Percentiles rank a stretch among this genome's conserved stretches.
Conservation (phyloP, 2,329 filamentous ascomycete genomes). For the Exophiala alcalophila region DNA sequence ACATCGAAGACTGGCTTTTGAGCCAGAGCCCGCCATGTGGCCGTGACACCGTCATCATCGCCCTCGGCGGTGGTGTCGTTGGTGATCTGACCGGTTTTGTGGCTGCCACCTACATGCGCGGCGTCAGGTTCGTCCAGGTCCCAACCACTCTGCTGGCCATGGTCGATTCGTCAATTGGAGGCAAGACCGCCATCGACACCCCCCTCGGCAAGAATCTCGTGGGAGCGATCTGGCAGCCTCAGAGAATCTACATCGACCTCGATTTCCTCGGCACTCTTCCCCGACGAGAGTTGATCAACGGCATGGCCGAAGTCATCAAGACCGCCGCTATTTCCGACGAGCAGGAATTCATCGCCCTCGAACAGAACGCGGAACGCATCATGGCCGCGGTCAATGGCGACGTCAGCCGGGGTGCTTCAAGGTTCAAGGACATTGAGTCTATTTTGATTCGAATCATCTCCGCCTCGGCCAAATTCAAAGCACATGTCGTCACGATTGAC, state of each 20-base stretch:
- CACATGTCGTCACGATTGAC: slow-evolving; percentile 87
- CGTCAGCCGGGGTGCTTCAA: slow-evolving; percentile 52
- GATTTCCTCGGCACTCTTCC: slow-evolving; percentile 88
- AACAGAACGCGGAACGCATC: slow-evolving; percentile 75
- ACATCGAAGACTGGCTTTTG: slow-evolving; percentile 97
- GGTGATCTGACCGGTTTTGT: slow-evolving; percentile 98
- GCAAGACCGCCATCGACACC: slow-evolving; percentile 97
- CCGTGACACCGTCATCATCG: slow-evolving; percentile 89
- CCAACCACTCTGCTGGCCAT: slow-evolving; percentile 92
- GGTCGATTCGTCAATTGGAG: slow-evolving; percentile 98
- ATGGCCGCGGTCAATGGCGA: slow-evolving; percentile 67
- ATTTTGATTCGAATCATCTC: slow-evolving; percentile 77
- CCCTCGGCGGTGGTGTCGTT: slow-evolving; percentile 92
- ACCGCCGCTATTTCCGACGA: slow-evolving; percentile 96
- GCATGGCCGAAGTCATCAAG: slow-evolving; percentile 98
- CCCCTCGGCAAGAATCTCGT: slow-evolving; percentile 94
- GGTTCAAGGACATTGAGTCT: slow-evolving; percentile 67
- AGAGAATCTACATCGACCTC: slow-evolving; percentile 90
- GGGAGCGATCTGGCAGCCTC: slow-evolving; percentile 94
- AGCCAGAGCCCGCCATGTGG: slow-evolving; percentile 78
- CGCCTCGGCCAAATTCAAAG: slow-evolving; percentile 89
- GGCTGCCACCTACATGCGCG: slow-evolving; percentile 97
- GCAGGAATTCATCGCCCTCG: slow-evolving; percentile 76
- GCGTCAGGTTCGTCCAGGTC: slow-evolving; percentile 92
- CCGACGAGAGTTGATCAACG: slow-evolving; percentile 91